Conservation (phyloP, 257 asterid genomes). For the Marsdenia floribunda region DNA sequence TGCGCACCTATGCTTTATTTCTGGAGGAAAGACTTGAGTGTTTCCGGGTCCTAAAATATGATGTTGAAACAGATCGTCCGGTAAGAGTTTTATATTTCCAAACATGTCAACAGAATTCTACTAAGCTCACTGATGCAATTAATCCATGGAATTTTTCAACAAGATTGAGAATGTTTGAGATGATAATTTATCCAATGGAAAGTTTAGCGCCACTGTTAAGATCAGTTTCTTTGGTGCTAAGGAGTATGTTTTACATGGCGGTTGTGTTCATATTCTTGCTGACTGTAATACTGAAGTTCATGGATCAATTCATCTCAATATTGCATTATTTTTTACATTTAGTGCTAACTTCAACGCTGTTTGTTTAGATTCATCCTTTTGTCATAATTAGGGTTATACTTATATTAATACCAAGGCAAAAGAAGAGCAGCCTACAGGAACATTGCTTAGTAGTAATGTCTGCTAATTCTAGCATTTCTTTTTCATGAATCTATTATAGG, state of each 20-base stretch:
- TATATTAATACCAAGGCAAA: not conserved
- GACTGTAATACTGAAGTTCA: not conserved
- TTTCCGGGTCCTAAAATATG: conserved; percentile 77
- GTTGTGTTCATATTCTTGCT: not conserved
- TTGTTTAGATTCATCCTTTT: conserved; percentile 2
- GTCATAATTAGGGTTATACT: not conserved
- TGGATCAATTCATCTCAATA: not conserved
- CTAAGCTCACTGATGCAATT: not conserved
- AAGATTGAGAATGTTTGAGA: not conserved
- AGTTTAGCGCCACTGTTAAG: not conserved
- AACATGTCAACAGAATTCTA: not conserved
- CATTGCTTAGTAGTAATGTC: not conserved
- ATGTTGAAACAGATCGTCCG: conserved; percentile 68
- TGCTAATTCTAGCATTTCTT: not conserved
- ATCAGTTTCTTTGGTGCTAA: not conserved
- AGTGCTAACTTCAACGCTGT: not conserved
- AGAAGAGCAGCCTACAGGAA: not conserved
- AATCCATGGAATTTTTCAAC: not conserved
- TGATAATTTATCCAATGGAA: not conserved
- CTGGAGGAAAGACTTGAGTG: conserved; percentile 98
- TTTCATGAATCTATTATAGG: not conserved
- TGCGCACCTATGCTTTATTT: conserved; percentile 78
- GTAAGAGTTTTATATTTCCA: conserved; percentile 31
- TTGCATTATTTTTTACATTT: not conserved
- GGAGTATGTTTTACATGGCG: not conserved